Conservation (phyloP, 163 green algal genomes). For the Scenedesmus sp. region DNA sequence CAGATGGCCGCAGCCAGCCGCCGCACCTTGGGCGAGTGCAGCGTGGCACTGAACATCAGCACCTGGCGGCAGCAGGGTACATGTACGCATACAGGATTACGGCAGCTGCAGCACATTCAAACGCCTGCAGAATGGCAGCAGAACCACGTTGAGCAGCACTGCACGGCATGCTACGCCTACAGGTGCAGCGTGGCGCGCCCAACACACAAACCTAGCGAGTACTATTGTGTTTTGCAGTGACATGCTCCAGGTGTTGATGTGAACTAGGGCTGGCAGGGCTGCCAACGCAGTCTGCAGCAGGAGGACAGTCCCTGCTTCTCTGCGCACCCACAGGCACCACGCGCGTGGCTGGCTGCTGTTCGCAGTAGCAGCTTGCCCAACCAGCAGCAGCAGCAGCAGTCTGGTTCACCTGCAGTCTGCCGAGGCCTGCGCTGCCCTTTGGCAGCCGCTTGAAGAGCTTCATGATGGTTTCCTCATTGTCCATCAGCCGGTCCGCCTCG, state of each 20-base stretch:
- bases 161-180: too few species aligned
- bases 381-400: not conserved
- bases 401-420: slow-evolving; percentile 83
- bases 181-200: too few species aligned
- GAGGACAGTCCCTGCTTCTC: not conserved
- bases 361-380: not conserved
- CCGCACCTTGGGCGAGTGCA: slow-evolving; percentile 85
- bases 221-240: too few species aligned
- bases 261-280: too few species aligned
- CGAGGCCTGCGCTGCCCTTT: slow-evolving; percentile 73
- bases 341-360: not conserved
- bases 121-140: too few species aligned
- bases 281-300: not conserved
- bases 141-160: too few species aligned
- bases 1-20: slow-evolving; percentile 75
- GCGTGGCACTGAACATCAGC: slow-evolving; percentile 92
- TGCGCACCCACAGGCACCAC: not conserved
- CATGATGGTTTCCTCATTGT: slow-evolving; percentile 75
- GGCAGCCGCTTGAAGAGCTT: slow-evolving; percentile 84
- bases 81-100: too few species aligned
- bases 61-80: slow-evolving; percentile 63
- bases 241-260: too few species aligned
- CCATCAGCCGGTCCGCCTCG: slow-evolving; percentile 88
- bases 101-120: too few species aligned
- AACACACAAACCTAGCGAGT: too few species aligned